Base-by-base conservation (phyloP, 2,329 filamentous ascomycete species). In the Lachnellula suecica region DNA sequence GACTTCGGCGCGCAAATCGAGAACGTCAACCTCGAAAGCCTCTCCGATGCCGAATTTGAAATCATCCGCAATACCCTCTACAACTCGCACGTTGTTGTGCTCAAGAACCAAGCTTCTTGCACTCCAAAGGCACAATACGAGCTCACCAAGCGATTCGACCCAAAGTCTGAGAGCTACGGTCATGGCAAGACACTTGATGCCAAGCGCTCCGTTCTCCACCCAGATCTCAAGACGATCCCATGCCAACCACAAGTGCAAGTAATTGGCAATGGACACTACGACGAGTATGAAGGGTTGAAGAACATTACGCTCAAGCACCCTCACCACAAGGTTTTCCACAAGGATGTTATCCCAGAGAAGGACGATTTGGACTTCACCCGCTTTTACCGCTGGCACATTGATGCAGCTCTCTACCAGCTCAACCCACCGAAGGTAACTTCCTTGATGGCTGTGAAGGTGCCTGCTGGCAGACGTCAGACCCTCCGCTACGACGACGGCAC, bases 341-440 rank as follows among this genome's bases (percentile, higher is more conserved):
- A 81, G 47, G 81, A 82, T 4, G 66, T 72, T 19, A 81, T 92
- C 57, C 78, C 86, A 72, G 72, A 84, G 1, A 73, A 75, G n/a
- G 75, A 83, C n/a, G 81, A 84, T 56, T 67, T 79, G 5, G 74
- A 79, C 11, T 75, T 73, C 59, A 84, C 81, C 1, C 71, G 80
- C 6, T 84, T 90, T 71, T 91, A 89, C 71, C 76, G 88, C 53
- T 91, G 88, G 88, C 88, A 91, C 67, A 91, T 91, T 49, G 88
- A 91, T 63, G 88, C 88, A 3, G 88, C 88, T 1, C 73, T 91
- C 5, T 91, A 91, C 65, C 85, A 81, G 17, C 78, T 91, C 6
- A 82, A 88, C n/a, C 87, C 88, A 3, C 87, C 88, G 2, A 77
- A 84, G 23, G 88, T 85, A 3, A 92, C 88, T 0, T 84, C 84